A percentile compares a stretch with the other conserved stretches of the same genome.
phyloP scores from a whole-genome alignment of 192 early-diverging fungal genomes.

The Backusella luteola region DNA sequence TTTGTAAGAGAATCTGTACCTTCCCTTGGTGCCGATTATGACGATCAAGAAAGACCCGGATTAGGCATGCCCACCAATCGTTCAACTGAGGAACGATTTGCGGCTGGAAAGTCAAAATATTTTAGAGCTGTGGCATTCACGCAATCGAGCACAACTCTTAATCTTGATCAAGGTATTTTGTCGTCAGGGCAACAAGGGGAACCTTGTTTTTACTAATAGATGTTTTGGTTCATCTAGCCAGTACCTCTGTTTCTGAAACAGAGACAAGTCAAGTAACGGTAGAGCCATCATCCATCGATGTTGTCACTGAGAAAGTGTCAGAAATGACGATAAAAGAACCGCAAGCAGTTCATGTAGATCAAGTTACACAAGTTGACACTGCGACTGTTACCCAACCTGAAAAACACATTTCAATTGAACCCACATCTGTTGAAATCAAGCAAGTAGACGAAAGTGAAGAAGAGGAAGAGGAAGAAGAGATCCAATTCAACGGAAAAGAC shows the following conservation, averaged over 20 bases:
- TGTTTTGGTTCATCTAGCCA: not conserved
- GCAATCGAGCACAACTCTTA: not conserved
- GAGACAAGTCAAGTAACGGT: not conserved
- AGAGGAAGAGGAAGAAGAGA: not conserved
- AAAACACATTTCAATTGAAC: not conserved
- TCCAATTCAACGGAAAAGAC: not conserved
- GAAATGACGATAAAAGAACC: not conserved
- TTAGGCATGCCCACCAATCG: not conserved
- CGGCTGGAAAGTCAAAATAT: conserved; percentile 7
- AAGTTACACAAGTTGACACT: not conserved
- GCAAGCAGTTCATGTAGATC: not conserved
- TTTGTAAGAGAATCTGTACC: not conserved
- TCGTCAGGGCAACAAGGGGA: not conserved
- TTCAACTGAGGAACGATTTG: not conserved
- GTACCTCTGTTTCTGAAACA: not conserved
- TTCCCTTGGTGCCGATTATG: not conserved
- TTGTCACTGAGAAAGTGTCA: not conserved
- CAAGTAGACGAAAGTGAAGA: not conserved
- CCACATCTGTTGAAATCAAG: not conserved
- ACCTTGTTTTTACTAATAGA: not conserved
- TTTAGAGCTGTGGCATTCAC: not conserved
- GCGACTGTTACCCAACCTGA: not conserved
- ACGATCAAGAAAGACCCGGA: conserved; percentile 9
- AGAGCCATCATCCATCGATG: not conserved
- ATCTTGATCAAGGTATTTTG: not conserved